Evolutionary conservation across 345 rosid genomes (phyloP).

Genomic region (Laguncularia racemosa): DNA sequence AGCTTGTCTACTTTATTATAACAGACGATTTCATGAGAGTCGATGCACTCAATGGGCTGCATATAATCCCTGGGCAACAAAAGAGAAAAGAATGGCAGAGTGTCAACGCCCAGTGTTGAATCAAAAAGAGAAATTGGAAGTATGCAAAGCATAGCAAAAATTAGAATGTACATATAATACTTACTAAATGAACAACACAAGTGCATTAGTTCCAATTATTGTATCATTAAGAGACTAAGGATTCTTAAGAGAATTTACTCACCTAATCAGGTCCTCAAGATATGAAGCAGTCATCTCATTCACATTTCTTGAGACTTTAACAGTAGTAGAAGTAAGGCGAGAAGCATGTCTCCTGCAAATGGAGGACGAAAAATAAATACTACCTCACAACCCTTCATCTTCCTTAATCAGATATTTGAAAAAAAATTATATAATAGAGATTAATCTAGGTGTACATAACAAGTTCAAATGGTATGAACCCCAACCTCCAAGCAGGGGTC

Average conservation of each 20-base stretch:
- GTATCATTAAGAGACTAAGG: background rate
- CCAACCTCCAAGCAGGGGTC: no score
- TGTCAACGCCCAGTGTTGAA: background rate
- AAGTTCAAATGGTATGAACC: no score
- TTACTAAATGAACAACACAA: no score
- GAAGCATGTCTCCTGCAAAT: slow-evolving; percentile 50
- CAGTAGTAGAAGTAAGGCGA: slow-evolving; percentile 30
- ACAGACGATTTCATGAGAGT: slow-evolving; percentile 74
- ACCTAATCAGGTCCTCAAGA: slow-evolving; percentile 65
- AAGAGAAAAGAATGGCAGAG: slow-evolving; percentile 1
- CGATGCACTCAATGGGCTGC: slow-evolving; percentile 66
- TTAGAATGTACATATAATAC: no score
- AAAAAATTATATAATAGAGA: background rate
- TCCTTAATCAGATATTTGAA: background rate
- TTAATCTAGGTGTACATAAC: background rate
- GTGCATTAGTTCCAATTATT: no score
- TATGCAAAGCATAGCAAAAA: no score
- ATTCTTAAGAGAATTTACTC: slow-evolving; percentile 3
- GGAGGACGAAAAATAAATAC: no score
- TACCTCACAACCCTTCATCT: no score
- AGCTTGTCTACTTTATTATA: slow-evolving; percentile 67
- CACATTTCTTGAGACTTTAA: slow-evolving; percentile 32
- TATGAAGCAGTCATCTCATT: slow-evolving; percentile 51
- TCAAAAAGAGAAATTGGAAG: background rate
- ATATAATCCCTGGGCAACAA: slow-evolving; percentile 51